Evolutionary conservation across 768 basidiomycete genomes (phyloP), one percentile per base, ranked within the genome.

Genomic region (Podaxis pistillaris): DNA sequence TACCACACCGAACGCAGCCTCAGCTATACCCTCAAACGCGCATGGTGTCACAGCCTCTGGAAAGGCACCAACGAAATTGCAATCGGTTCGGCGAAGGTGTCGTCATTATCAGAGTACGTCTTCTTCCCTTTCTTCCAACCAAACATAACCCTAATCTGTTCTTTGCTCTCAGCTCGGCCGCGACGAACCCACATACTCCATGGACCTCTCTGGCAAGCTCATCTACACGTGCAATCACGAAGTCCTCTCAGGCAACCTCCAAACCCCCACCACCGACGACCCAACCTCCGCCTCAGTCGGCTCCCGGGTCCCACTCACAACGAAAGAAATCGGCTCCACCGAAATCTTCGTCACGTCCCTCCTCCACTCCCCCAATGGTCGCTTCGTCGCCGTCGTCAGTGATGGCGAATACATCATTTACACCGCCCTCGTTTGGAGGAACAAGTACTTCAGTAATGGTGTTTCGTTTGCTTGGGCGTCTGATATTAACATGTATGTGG

Each of bases 331-430:
- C 52, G 96, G 97, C 41, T 88, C 90, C 2, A 98, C n/a, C 96
- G 96, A 99, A 73, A 87, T 98, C 62, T 99, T 91, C 72, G 87
- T 96, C 7, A 90, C 89, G 22, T 81, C 86, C 3, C 76, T 98
- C 22, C 77, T 91, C 49, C 97, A 98, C 74, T 93, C 91, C 15
- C 96, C 97, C 2, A 99, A 99, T 67, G 96, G 97, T 9, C 89
- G 96, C 11, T 98, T 98, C 73, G 94, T 98, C 50, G 97, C 97
- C 3, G 97, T 97, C 41, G 94, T 97, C 61, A 90, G 91, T 1
- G 96, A 99, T 70, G 96, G 96, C 59, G 97, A 98, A 74, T 98
- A 98, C 76, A 98, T 98, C 76, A 94, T 94, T 66, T 99, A 98
- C 74, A 98, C 96, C 1, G 92, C 96, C 0, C 88, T 98, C 37